phyloP scores from a whole-genome alignment of 2,329 filamentous ascomycete species.

The Pestalotiopsis sp. region DNA sequence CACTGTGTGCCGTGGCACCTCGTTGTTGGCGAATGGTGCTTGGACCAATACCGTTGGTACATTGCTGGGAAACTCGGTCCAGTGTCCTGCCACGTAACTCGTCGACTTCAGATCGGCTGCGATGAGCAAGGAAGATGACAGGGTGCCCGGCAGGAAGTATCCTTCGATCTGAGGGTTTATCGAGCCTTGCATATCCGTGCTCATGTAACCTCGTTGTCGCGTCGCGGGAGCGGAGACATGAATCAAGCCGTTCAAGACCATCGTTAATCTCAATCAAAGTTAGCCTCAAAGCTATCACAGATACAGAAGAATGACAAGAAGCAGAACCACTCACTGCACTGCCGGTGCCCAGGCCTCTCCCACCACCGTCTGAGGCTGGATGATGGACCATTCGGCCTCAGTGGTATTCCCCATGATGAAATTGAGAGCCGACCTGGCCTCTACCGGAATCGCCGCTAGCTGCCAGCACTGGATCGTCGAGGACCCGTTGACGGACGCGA shows the following conservation, averaged over 20 bases:
- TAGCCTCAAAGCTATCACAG: neutral
- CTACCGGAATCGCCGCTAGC: constrained; percentile 21
- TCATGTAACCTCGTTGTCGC: constrained; percentile 10
- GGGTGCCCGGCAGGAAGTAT: constrained; percentile 31
- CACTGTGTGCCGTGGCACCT: constrained; percentile 26
- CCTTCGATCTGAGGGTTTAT: constrained; percentile 15
- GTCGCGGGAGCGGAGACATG: constrained; percentile 31
- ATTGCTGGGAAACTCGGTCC: constrained; percentile 34
- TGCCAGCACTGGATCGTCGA: constrained; percentile 32
- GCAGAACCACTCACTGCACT: constrained; percentile 25
- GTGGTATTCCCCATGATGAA: constrained; percentile 30
- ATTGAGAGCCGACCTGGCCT: constrained; percentile 30
- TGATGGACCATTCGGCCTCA: constrained; percentile 30
- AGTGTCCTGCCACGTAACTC: constrained; percentile 30
- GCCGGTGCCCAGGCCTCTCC: constrained; percentile 34
- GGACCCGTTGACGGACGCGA: constrained; percentile 26
- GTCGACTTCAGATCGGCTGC: constrained; percentile 27
- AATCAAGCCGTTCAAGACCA: constrained; percentile 33
- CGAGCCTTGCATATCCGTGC: neutral
- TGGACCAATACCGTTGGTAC: constrained; percentile 33
- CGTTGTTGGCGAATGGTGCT: constrained; percentile 26
- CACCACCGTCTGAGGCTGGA: constrained; percentile 28
- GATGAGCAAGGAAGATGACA: constrained; percentile 30
- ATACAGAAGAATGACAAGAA: neutral
- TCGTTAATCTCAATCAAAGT: constrained; percentile 23